These are phyloP conservation scores for Glonium stellatum DNA, from an alignment of 495 filamentous ascomycete species.

Conservation along the genomic window DNA sequence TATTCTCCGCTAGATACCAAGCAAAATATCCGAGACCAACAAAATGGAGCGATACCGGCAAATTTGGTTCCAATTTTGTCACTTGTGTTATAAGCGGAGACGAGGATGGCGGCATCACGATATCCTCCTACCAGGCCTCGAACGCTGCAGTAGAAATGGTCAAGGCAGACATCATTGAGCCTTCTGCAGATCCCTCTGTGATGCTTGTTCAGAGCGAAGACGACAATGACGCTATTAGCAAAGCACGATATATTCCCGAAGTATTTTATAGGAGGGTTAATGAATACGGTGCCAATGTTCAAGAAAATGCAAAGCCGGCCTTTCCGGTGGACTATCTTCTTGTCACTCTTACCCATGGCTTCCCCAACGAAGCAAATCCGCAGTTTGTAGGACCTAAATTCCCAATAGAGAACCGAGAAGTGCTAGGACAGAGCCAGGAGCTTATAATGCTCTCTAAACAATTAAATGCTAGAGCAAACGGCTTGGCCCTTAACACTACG, in stretches of 20 bases:
- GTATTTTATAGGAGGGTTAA: constrained; percentile 95
- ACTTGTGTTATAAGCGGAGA: constrained; percentile 93
- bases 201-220: constrained; percentile 96
- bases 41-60: constrained; percentile 94
- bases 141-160: constrained; percentile 97
- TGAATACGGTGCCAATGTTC: constrained; percentile 91
- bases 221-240: constrained; percentile 62
- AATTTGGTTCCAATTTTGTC: constrained; percentile 94
- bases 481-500: constrained; percentile 45
- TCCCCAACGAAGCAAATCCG: constrained; percentile 72
- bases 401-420: constrained; percentile 83
- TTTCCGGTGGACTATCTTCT: constrained; percentile 97
- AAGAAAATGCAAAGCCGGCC: constrained; percentile 91
- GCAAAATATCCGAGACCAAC: constrained; percentile 80
- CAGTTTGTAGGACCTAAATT: constrained; percentile 64
- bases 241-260: constrained; percentile 86
- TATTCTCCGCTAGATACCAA: constrained; percentile 81
- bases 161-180: constrained; percentile 87
- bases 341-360: constrained; percentile 93
- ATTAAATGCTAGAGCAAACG: constrained; percentile 48
- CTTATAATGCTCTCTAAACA: constrained; percentile 53
- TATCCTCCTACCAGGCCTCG: constrained; percentile 90
- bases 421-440: constrained; percentile 77
- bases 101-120: constrained; percentile 75
- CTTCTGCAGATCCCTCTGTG: constrained; percentile 81